Evolutionary conservation across 2,329 filamentous ascomycete species (phyloP), one percentile per base, ranked within the genome.

Genomic region (Pseudogymnoascus sp.): DNA sequence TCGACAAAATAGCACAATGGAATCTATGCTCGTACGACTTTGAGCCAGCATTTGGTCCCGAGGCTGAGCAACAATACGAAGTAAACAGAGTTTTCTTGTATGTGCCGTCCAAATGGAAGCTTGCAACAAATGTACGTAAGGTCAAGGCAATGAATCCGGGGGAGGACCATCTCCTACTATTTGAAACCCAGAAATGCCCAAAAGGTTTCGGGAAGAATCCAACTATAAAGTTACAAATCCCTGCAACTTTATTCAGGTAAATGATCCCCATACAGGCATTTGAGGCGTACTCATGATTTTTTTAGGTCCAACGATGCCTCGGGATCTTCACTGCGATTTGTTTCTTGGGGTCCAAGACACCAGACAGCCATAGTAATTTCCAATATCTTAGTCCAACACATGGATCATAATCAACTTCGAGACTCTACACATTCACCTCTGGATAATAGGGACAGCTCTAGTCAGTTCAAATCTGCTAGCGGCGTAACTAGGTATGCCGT

Each of bases 41-140:
- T 26, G 28, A 28, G 59, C 41, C 61, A 62, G 22, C 11, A n/a
- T 59, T 62, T 24, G 40, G 41, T 10, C 46, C 46, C 10, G 61
- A 62, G 41, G 33, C 35, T 14, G 35, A 37, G 35, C 35, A 37
- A 37, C 35, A 37, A 37, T 14, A 37, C 35, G 35, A 37, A 5
- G 35, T 37, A 37, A 37, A 37, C 35, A 37, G 35, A 5, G 35
- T 37, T 37, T 37, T 37, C 12, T 37, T 37, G 11, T 37, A 37
- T 37, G 35, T 37, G 14, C 35, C 35, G 14, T 37, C 14, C 12
- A 37, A 37, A 14, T 37, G 35, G 35, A 37, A 37, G 35, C 35
- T 37, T 37, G 35, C 35, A 37, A 37, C 35, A 37, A 37, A 37
- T 37, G 35, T 37, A 12, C 35, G 35, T 12, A 37, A 37, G 35